Evolutionary conservation across 2,329 filamentous ascomycete genomes (phyloP).

Genomic region (Xylariaceae sp.): DNA sequence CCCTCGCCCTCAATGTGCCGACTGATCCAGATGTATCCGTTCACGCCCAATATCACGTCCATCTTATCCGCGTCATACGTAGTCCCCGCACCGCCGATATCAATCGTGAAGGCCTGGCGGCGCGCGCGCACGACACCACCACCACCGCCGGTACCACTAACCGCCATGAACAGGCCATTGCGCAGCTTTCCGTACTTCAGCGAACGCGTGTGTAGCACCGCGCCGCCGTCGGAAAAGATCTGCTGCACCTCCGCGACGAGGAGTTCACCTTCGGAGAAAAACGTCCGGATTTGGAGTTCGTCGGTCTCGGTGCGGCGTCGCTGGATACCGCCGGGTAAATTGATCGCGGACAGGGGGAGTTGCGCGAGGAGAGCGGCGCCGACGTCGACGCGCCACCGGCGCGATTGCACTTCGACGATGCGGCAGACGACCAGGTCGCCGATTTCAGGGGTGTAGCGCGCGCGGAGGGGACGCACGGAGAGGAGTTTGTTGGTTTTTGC

Average conservation of each 20-base stretch:
- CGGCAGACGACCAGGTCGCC: constrained; percentile 92
- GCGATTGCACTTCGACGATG: constrained; percentile 89
- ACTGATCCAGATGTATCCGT: constrained; percentile 94
- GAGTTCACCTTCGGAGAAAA: constrained; percentile 92
- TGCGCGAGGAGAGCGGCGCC: constrained; percentile 79
- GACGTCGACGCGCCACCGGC: constrained; percentile 93
- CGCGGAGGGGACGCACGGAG: constrained; percentile 81
- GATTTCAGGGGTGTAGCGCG: constrained; percentile 92
- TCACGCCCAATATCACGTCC: constrained; percentile 86
- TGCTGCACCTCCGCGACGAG: constrained; percentile 92
- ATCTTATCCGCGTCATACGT: constrained; percentile 56
- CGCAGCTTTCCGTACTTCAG: constrained; percentile 93
- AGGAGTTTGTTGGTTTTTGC: constrained; percentile 96
- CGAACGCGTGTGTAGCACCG: constrained; percentile 81
- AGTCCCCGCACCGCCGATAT: constrained; percentile 34
- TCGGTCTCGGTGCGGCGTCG: constrained; percentile 90
- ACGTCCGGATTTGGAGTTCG: constrained; percentile 94
- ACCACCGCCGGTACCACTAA: constrained; percentile 77
- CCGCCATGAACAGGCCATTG: constrained; percentile 83
- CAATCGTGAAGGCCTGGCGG: constrained; percentile 82
- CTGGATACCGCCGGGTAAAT: constrained; percentile 87
- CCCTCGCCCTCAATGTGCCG: constrained; percentile 67
- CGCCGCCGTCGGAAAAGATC: constrained; percentile 78
- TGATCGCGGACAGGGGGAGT: constrained; percentile 83
- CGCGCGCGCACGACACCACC: constrained; percentile 78